Evolutionary conservation across 345 rosid genomes (phyloP).

Genomic region (Limnanthes douglasii): DNA sequence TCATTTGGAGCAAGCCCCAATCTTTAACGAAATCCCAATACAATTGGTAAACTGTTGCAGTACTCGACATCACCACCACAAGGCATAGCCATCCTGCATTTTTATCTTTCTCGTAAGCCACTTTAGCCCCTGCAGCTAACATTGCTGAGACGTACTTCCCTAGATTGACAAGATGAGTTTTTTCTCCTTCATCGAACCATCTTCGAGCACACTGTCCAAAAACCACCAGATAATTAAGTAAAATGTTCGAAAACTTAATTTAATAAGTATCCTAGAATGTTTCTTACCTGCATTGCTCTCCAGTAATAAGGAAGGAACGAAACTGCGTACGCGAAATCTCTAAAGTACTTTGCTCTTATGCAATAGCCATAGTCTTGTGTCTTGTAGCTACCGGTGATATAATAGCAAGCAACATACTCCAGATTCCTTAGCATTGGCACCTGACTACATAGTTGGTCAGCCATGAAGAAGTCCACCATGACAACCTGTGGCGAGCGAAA

Average conservation of each 20-base stretch:
- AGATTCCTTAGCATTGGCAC: conserved; percentile 76
- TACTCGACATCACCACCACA: conserved; percentile 60
- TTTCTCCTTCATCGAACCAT: conserved; percentile 89
- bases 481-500: conserved; percentile 45
- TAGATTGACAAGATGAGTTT: conserved; percentile 60
- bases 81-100: conserved; percentile 52
- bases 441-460: conserved; percentile 98
- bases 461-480: conserved; percentile 99
- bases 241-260: background rate
- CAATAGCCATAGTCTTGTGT: conserved; percentile 83
- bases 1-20: conserved; percentile 90
- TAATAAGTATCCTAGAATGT: too few relatives aligned
- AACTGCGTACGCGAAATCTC: conserved; percentile 85
- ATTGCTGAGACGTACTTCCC: conserved; percentile 95
- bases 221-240: conserved; percentile 3
- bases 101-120: conserved; percentile 67
- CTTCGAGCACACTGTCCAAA: conserved; percentile 65
- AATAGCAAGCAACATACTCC: conserved; percentile 81
- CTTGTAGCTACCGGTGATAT: conserved; percentile 84
- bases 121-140: conserved; percentile 94
- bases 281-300: conserved; percentile 99
- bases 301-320: conserved; percentile 97
- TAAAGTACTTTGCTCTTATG: conserved; percentile 56
- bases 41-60: conserved; percentile 80
- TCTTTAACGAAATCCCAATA: conserved; percentile 98